These are phyloP conservation scores for Mitragyna speciosa DNA, from an alignment of 257 asterid species.

Conservation along the genomic window DNA sequence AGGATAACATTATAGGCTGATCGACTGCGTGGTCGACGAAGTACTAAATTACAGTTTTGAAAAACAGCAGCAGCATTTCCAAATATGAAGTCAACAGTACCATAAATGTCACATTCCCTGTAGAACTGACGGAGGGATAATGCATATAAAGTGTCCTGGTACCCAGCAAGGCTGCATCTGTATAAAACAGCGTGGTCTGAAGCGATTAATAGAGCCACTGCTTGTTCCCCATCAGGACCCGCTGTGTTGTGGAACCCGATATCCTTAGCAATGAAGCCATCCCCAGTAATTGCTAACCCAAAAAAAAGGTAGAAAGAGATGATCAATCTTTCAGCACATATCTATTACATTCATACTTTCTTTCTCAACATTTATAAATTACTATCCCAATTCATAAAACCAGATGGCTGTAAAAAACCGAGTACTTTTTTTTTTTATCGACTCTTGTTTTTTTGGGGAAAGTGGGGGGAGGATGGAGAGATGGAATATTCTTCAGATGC, in stretches of 20 bases:
- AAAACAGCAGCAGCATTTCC: constrained; percentile 72
- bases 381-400: too few species aligned
- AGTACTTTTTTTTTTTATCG: not conserved
- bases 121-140: constrained; percentile 67
- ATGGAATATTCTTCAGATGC: not conserved
- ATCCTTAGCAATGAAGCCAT: constrained; percentile 66
- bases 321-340: not conserved
- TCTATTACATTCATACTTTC: too few species aligned
- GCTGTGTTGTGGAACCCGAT: constrained; percentile 76
- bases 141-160: constrained; percentile 72
- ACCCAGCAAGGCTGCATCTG: constrained; percentile 60
- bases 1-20: constrained; percentile 50
- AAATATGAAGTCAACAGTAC: constrained; percentile 68
- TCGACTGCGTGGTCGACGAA: constrained; percentile 48
- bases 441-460: too few species aligned
- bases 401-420: not conserved
- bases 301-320: not conserved
- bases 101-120: constrained; percentile 74
- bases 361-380: too few species aligned
- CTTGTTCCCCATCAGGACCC: constrained; percentile 51
- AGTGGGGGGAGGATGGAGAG: too few species aligned
- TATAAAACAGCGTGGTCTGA: constrained; percentile 62
- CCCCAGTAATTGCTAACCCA: constrained; percentile 55
- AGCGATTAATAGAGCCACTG: constrained; percentile 53
- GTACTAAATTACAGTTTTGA: constrained; percentile 52